Percentiles rank a stretch among this genome's conserved stretches.
phyloP scores from a whole-genome alignment of 495 filamentous ascomycete genomes.

The Aspergillus sclerotiicarbonarius region DNA sequence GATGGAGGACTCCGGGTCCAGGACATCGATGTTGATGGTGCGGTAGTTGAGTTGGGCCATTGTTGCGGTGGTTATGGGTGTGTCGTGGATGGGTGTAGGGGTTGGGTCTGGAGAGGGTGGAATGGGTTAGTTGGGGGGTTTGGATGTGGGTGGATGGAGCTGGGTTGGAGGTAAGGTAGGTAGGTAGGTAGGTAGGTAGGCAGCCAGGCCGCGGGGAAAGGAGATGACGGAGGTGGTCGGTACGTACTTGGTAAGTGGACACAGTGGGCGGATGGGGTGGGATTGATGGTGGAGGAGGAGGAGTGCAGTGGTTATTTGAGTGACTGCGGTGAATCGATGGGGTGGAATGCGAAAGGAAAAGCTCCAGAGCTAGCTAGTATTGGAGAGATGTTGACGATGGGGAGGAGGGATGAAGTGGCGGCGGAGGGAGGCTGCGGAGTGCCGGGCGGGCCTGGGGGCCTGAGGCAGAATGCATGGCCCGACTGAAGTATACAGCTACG shows the following conservation, averaged over 20 bases:
- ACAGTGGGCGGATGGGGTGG: background rate
- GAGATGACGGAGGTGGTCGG: background rate
- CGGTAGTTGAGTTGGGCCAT: slow-evolving; percentile 75
- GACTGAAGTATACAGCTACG: background rate
- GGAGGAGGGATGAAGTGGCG: slow-evolving; percentile 15
- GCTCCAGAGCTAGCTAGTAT: background rate
- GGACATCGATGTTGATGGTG: slow-evolving; percentile 88
- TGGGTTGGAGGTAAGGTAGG: background rate
- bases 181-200: background rate
- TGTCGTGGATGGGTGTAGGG: background rate
- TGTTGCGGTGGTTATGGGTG: slow-evolving; percentile 19
- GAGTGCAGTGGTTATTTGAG: background rate
- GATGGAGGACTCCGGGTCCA: slow-evolving; percentile 79
- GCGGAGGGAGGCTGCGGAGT: slow-evolving; percentile 22
- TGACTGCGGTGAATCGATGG: background rate
- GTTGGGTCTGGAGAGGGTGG: slow-evolving; percentile 4
- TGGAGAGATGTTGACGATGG: background rate
- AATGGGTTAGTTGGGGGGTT: slow-evolving; percentile 1
- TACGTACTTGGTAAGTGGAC: background rate
- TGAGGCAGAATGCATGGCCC: slow-evolving; percentile 22
- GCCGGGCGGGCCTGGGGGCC: slow-evolving; percentile 17
- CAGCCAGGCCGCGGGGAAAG: slow-evolving; percentile 8
- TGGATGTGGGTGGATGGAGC: background rate
- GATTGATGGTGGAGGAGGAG: background rate
- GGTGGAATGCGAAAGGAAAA: background rate